Base-by-base conservation (phyloP, 2,329 filamentous ascomycete species). In the Pyrenophora seminiperda region DNA sequence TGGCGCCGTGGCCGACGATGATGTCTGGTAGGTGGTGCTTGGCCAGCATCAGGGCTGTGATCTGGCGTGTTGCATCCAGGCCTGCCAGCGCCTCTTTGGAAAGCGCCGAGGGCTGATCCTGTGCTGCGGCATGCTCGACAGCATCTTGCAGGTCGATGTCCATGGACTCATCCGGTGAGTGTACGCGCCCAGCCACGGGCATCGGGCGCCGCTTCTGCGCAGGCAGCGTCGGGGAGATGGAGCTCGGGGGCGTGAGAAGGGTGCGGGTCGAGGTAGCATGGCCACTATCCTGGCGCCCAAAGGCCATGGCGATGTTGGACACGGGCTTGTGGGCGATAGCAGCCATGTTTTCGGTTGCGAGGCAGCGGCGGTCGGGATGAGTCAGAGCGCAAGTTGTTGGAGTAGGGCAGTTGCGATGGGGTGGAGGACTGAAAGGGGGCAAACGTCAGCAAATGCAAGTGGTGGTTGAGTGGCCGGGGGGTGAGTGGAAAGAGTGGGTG, bases 241-340 rank as follows among this genome's bases (percentile, higher is more conserved):
- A 97, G 79, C 93, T 95, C 54, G 93, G 93, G 70, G 93, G 93
- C 73, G 93, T 97, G 58, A 89, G 91, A 68, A 96, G 85, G 73
- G 84, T 79, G 56, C 58, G 65, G 42, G 54, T 54, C 14, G 56
- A 53, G 41, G 58, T 46, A 48, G 56, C 48, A 49, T 62, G 62
- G 48, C 57, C 56, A 54, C 60, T 64, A 59, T 73, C 64, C 50
- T 68, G 63, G 41, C 54, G 54, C 40, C 54, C 70, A 53, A 75
- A 72, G 47, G 73, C 73, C 47, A 68, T 67, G 55, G 72, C 68
- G 54, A 76, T 71, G 71, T 70, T 75, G 57, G 73, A 76, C 41
- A 74, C 54, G 49, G 73, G 71, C 61, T 70, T 63, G 53, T 59
- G 53, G 53, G 63, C 54, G 57, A 63, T 56, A 54, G 69, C 55